Evolutionary conservation across 2,329 filamentous ascomycete genomes (phyloP), one percentile per base, ranked within the genome.

Genomic region (Alternaria conjuncta): DNA sequence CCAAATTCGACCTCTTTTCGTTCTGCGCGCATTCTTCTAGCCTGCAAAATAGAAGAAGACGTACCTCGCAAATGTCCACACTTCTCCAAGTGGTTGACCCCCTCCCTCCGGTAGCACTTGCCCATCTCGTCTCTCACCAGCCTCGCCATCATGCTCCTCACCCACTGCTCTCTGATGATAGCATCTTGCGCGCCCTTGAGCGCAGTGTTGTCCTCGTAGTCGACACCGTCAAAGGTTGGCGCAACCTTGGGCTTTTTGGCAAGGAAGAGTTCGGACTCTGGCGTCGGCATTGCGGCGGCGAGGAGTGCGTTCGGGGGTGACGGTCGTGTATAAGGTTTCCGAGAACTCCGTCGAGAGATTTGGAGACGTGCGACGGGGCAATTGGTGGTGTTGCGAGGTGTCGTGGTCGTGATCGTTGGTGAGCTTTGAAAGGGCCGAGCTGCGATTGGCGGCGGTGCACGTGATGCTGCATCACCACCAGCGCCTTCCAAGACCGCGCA

Each of bases 1-100:
- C 18, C 21, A 20, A 15, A 18, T 10, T 18, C 30, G 11, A 13
- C 6, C 28, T 15, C 18, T 41, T 6, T n/a, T 53, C 1, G 4
- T 41, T 18, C 12, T 15, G 12, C 13, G 18, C 10, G 21, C n/a
- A 7, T 53, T 3, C 20, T n/a, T 36, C 4, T n/a, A 18, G 30
- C 13, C 28, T 5, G 18, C n/a, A 1, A 11, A 8, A 13, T 20
- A 15, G 21, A 12, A 4, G 3, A 43, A 30, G 25, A n/a, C 62
- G 8, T 80, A 96, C 92, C 92, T 91, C 92, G 86, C 82, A 95
- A 81, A 75, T 87, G 84, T 70, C 92, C 92, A 81, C 92, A 96
- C 84, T 95, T 96, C 86, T 95, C 92, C 80, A 96, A 82, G 80
- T 96, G 92, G 81, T 96, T 96, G 70, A 94, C 91, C 60, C 92